Base-by-base conservation (phyloP, 164 flowering plant species). In the Euptelea pleiosperma region DNA sequence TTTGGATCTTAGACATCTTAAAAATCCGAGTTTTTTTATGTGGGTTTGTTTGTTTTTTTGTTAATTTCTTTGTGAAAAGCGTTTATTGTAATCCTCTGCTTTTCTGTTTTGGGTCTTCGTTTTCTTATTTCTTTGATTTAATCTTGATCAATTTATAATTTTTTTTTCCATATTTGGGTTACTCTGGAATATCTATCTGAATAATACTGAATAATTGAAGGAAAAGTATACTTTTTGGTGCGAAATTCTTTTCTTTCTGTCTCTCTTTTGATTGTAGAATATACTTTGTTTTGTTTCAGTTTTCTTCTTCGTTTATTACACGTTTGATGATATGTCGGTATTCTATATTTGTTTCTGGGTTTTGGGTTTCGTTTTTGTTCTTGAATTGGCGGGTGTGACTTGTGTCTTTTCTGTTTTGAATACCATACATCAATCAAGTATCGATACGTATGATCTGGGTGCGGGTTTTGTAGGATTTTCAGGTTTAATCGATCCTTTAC, bases 241-340 rank as follows among this genome's bases (percentile, higher is more conserved):
- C 3, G 55, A 41, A 59, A 65, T 43, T 44, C 21, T 45, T 19
- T 57, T 40, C 22, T 52, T 56, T 61, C 15, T 16, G 4, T 2
- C 37, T 46, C 52, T 40, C 47, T 57, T 64, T 57, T 44, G 25
- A 43, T 21, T 40, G 40, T 7, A 57, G 64, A 47, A 61, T 63
- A 58, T 69, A 18, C 56, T 39, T 50, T 47, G 15, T 67, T 46
- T 29, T 39, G 11, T 24, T 35, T 3, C 18, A 43, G 22, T 22
- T 60, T 54, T 37, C 31, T 24, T 33, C 24, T 21, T 8, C 19
- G 18, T 26, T 26, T 30, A 10, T 8, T 9, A n/a, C n/a, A n/a
- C n/a, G n/a, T n/a, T 10, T 12, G 35, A 33, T 24, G 30, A 22
- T 33, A 44, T 57, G n/a, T 59, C 22, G 15, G 29, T 28, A 29